Evolutionary conservation across 805 yeast genomes (phyloP).

Genomic region (Lachancea mirantina): DNA sequence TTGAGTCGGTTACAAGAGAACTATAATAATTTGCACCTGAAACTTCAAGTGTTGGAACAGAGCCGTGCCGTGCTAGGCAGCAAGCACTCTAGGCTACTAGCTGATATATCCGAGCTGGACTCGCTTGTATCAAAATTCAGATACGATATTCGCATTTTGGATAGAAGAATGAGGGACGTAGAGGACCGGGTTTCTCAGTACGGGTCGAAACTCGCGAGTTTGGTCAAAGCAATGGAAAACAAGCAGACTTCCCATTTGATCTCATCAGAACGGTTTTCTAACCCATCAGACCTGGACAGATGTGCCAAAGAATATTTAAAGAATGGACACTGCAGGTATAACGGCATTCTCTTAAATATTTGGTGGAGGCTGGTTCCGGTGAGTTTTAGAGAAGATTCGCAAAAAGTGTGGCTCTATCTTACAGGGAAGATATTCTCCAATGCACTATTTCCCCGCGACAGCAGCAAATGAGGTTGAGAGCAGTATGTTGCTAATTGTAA

Average conservation of each 20-base stretch:
- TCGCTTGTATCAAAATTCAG: conserved; percentile 53
- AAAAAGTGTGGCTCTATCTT: too few species aligned
- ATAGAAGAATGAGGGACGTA: conserved; percentile 57
- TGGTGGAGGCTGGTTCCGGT: too few species aligned
- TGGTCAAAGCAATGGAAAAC: conserved; percentile 8
- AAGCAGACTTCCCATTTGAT: conserved; percentile 3
- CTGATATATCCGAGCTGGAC: conserved; percentile 43
- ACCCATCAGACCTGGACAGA: conserved; percentile 6
- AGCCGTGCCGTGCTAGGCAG: conserved; percentile 18
- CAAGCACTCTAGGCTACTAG: conserved; percentile 30
- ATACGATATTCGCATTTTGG: conserved; percentile 56
- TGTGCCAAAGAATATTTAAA: conserved; percentile 6
- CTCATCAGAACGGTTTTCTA: conserved; percentile 3
- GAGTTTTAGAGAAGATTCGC: too few species aligned
- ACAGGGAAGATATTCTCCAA: too few species aligned
- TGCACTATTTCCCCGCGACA: too few species aligned
- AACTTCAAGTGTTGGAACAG: conserved; percentile 16
- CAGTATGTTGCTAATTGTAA: too few species aligned
- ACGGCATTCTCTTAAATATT: conserved; percentile 4
- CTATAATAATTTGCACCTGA: conserved; percentile 14
- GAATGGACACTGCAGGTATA: conserved; percentile 1
- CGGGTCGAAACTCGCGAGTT: conserved; percentile 21
- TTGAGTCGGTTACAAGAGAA: conserved; percentile 11
- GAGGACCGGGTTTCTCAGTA: conserved; percentile 50
- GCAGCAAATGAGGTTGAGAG: too few species aligned